Evolutionary conservation across 352 stramenopile genomes (phyloP), one percentile per base, ranked within the genome.

Genomic region (Phytopythium vexans): DNA sequence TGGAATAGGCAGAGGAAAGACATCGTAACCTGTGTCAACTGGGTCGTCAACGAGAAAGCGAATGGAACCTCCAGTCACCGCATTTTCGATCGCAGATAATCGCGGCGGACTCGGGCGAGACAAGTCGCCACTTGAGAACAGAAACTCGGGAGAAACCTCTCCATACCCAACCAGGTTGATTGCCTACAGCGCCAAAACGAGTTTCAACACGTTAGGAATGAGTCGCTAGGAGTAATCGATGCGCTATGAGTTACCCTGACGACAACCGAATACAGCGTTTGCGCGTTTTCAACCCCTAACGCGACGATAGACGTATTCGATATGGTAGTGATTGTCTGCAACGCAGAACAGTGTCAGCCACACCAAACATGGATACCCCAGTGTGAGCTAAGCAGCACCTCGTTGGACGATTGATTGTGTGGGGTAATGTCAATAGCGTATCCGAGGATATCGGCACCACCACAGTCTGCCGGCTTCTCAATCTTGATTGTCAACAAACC

Each of bases 41-140:
- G 75, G 78, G n/a, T 54, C 46, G 16, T 66, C 32, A 51, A 74
- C 72, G 1, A 42, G 2, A 32, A 89, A 32, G 3, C 48, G 38
- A 45, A 87, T 61, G 4, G 64, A 47, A 16, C 78, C 78, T 38
- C 78, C 73, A 1, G 73, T 84, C 9, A 32, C 41, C 6, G 11
- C 50, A 1, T 46, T 52, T 7, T 47, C 32, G 21, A 49, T 56
- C 7, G 2, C 2, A 8, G 46, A 55, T 8, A 88, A 49, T n/a
- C 51, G 60, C n/a, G 75, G 77, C 4, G 75, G 70, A 16, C 67
- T 55, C 47, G 77, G 70, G 6, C 58, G 53, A 15, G 77, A 88
- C 0, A 83, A 31, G 8, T 47, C 21, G 7, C 60, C 61, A 16
- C 65, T 86, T 8, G 39, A 6, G 41, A 82, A 68, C 2, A 16